Percentiles rank a stretch among this genome's conserved stretches.
Evolutionary conservation across 257 asterid species (phyloP).

Genomic region (Solanum tacnaense): DNA sequence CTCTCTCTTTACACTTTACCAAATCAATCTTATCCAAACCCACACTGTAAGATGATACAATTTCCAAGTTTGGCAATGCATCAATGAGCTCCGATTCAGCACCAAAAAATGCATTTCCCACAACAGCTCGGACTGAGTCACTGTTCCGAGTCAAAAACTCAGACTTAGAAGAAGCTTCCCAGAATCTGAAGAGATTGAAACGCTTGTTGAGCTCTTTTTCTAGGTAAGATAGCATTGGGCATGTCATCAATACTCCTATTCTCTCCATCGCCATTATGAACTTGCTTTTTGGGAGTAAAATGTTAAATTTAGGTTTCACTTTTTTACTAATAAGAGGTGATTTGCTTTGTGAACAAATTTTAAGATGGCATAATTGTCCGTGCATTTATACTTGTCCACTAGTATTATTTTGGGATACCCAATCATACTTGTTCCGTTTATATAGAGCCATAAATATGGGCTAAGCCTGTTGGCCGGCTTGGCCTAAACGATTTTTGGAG

Average conservation of each 20-base stretch:
- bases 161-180: conserved; percentile 29
- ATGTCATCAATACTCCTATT: conserved; percentile 44
- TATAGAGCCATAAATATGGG: too few relatives aligned
- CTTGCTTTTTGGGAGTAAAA: not conserved
- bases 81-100: conserved; percentile 55
- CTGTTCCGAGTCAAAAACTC: conserved; percentile 23
- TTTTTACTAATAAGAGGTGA: too few relatives aligned
- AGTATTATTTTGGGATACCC: too few relatives aligned
- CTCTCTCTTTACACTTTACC: conserved; percentile 45
- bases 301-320: not conserved
- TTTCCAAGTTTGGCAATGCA: conserved; percentile 50
- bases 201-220: conserved; percentile 53
- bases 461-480: too few relatives aligned
- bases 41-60: conserved; percentile 60
- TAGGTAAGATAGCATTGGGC: conserved; percentile 48
- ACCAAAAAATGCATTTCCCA: conserved; percentile 39
- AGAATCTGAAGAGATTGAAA: conserved; percentile 47
- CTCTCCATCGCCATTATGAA: conserved; percentile 22
- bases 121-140: conserved; percentile 44
- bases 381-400: too few relatives aligned
- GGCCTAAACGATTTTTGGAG: too few relatives aligned
- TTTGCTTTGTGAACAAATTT: too few relatives aligned
- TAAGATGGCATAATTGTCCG: too few relatives aligned
- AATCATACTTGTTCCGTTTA: too few relatives aligned
- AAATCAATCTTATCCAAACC: conserved; percentile 73